phyloP scores from a whole-genome alignment of 257 asterid species.

The Solanum pinnatisectum region DNA sequence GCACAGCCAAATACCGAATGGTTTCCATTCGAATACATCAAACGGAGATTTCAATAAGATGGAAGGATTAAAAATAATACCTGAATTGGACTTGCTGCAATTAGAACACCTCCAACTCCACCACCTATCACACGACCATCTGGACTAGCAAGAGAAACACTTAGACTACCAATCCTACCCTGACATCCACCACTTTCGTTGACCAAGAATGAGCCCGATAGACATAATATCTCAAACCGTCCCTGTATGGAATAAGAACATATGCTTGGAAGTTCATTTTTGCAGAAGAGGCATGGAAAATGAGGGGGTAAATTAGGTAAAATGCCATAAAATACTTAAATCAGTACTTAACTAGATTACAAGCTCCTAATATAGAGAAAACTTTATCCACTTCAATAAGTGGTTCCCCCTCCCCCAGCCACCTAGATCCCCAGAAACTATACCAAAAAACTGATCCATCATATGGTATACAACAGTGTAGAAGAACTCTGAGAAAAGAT shows the following conservation, averaged over 20 bases:
- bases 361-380: neutral
- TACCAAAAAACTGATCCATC: neutral
- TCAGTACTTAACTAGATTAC: neutral
- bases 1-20: neutral
- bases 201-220: constrained; percentile 62
- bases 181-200: constrained; percentile 37
- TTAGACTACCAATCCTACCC: constrained; percentile 51
- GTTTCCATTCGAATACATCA: neutral
- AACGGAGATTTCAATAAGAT: neutral
- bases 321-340: neutral
- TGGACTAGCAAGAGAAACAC: constrained; percentile 64
- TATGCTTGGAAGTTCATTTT: neutral
- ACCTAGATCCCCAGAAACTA: neutral
- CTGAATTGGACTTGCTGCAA: constrained; percentile 83
- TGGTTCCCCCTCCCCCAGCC: neutral
- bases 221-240: constrained; percentile 59
- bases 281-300: neutral
- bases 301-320: neutral
- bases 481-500: neutral
- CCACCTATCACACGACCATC: constrained; percentile 87
- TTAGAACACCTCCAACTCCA: constrained; percentile 70
- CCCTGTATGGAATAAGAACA: constrained; percentile 38
- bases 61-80: constrained; percentile 15
- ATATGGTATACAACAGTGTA: neutral
- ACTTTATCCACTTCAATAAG: neutral